These are phyloP conservation scores for Lathyrus oleraceus DNA, from an alignment of 306 rosid species.

Conservation along the genomic window DNA sequence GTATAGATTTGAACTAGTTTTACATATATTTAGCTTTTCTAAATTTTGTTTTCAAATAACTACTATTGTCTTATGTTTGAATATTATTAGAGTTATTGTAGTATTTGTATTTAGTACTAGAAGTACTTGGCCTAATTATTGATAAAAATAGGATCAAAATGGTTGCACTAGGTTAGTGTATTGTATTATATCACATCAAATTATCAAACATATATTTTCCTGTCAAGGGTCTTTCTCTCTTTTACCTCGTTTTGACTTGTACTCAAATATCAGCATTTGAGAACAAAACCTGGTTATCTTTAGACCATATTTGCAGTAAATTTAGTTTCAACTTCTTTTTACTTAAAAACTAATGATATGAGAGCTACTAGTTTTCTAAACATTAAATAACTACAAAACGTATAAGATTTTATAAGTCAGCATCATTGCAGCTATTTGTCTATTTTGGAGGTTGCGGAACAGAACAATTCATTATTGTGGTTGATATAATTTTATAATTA, in stretches of 20 bases:
- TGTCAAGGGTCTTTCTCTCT: neutral
- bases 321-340: neutral
- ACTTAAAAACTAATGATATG: neutral
- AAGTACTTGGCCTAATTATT: neutral
- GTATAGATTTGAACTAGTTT: slow-evolving; percentile 5
- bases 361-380: neutral
- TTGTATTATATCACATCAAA: neutral
- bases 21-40: neutral
- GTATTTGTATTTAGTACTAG: neutral
- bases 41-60: slow-evolving; percentile 14
- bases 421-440: neutral
- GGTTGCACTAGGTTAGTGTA: neutral
- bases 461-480: neutral
- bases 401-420: neutral
- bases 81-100: neutral
- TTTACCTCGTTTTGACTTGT: neutral
- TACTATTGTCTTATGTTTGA: neutral
- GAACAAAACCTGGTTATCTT: neutral
- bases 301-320: neutral
- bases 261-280: neutral
- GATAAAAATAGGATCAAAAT: neutral
- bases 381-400: neutral
- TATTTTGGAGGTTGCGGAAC: slow-evolving; percentile 3
- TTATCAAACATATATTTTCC: neutral
- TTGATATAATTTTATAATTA: neutral